Evolutionary conservation across 495 filamentous ascomycete genomes (phyloP), one percentile per base, ranked within the genome.

Genomic region (Echria macrotheca): DNA sequence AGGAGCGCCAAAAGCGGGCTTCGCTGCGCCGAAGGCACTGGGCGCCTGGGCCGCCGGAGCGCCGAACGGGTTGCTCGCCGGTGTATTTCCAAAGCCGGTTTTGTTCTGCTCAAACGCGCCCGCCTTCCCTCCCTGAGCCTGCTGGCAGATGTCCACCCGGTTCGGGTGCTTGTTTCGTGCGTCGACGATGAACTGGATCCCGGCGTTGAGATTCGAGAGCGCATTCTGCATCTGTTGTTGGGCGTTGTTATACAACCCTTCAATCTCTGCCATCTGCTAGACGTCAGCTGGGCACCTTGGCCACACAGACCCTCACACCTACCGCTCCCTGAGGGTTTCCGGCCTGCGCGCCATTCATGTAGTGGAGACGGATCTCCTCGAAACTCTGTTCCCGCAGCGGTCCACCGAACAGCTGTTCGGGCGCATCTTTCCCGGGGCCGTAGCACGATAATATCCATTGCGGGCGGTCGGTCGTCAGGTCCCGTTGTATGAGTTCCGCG

Each of bases 361-460:
- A 84, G 17, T 79, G 75, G 11, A 90, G 42, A 44, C 88, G 77
- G 41, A 90, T 72, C 60, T 96, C 90, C 64, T 96, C 89, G 28
- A 83, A 82, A 57, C 87, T 91, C 55, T 87, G 81, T 64, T 96
- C 90, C 17, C 86, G 72, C n/a, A 76, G 71, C 35, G 75, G 73
- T 5, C 88, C 88, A 15, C 87, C 89, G 56, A 94, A 89, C 1
- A 95, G 72, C 61, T 90, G 87, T 10, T 78, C 76, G 1, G 89
- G 89, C 1, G 82, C 82, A 44, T 87, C 76, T 53, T 68, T 73
- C 4, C 79, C 81, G 0, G 90, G 88, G 5, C 79, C 84, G 64
- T 91, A 96, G 29, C 81, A 75, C 0, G 90, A 94, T n/a, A 95
- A 76, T 10, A 89, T 76, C 86, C 88, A 96, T 72, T 73, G 59